Evolutionary conservation across 129 eudicot species (phyloP).

Genomic region (Lactuca sativa): DNA sequence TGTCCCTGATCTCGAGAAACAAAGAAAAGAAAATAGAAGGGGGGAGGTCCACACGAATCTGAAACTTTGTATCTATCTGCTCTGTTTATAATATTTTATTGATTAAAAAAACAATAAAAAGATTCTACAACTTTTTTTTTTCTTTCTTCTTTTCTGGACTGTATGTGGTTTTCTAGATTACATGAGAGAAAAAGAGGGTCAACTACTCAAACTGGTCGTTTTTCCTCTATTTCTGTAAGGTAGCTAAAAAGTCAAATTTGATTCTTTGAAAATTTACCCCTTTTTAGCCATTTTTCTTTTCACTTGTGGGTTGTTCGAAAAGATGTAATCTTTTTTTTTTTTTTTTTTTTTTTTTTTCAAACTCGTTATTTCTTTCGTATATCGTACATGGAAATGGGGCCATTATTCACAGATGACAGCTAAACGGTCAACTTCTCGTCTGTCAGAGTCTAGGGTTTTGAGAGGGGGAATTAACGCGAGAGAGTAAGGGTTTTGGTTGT

Average conservation of each 20-base stretch:
- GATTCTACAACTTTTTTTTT: constrained; percentile 15
- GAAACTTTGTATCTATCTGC: constrained; percentile 53
- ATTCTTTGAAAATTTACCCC: constrained; percentile 18
- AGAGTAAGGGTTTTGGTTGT: constrained; percentile 52
- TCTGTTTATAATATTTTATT: constrained; percentile 19
- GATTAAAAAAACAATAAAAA: constrained; percentile 31
- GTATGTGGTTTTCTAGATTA: constrained; percentile 23
- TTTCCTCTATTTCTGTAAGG: constrained; percentile 24
- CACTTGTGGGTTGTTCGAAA: background rate
- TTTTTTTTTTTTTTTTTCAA: constrained; percentile 6
- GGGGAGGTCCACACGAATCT: constrained; percentile 52
- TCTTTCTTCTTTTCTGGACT: constrained; percentile 4
- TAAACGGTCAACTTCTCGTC: constrained; percentile 41
- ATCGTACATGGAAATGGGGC: constrained; percentile 33
- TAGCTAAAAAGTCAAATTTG: constrained; percentile 40
- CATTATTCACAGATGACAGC: constrained; percentile 46
- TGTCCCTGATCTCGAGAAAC: constrained; percentile 18
- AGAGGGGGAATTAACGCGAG: constrained; percentile 30
- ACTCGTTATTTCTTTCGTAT: constrained; percentile 11
- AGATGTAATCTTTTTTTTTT: constrained; percentile 9
- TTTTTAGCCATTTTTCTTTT: constrained; percentile 15
- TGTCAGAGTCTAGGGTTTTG: constrained; percentile 42
- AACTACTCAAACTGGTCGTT: constrained; percentile 46
- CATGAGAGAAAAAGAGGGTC: constrained; percentile 32
- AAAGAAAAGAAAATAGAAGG: background rate